Base-by-base conservation (phyloP, 176 grass and related monocot genomes). In the Triticum turgidum region DNA sequence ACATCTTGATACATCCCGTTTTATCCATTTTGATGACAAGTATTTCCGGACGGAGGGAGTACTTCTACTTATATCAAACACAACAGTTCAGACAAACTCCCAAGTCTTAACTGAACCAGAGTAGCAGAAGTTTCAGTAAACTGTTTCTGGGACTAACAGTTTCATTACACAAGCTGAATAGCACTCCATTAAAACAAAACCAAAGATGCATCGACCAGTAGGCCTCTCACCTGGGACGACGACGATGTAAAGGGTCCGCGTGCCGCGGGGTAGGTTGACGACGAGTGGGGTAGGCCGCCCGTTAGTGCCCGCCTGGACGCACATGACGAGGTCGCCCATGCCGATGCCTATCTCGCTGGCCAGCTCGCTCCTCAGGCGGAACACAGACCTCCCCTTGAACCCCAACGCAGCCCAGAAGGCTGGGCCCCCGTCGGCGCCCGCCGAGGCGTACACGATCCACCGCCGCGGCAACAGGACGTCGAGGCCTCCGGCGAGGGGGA, bases 271-370 rank as follows among this genome's bases (percentile, higher is more conserved):
- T 41, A 87, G 68, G 69, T 87, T 56, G 22, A 20, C 65, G 61
- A 51, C 33, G 61, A 87, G 79, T 42, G 86, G 86, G 34, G 61
- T 87, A 15, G 56, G 45, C 70, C 44, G 79, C 34, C 79, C 86
- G 20, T 8, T 7, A 20, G 11, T 21, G 18, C 54, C 54, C 13
- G 44, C 4, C 11, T 61, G 33, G 6, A 75, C 61, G 24, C 79
- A 87, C 30, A 87, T 5, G 49, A 4, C 29, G 56, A 51, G 27
- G 86, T 18, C 47, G 51, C 2, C 2, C 73, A 76, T 9, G 45
- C 45, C 12, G 2, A 15, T 17, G 5, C 15, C 73, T 14, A 76
- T 25, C 45, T 20, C 4, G 54, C 6, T 21, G 54, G 18, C 54
- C 54, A 59, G 54, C 54, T 59, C 20, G 74, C 9, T 56, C 74